Base-by-base conservation (phyloP, 169 alveolate genomes). In the Besnoitia besnoiti region DNA sequence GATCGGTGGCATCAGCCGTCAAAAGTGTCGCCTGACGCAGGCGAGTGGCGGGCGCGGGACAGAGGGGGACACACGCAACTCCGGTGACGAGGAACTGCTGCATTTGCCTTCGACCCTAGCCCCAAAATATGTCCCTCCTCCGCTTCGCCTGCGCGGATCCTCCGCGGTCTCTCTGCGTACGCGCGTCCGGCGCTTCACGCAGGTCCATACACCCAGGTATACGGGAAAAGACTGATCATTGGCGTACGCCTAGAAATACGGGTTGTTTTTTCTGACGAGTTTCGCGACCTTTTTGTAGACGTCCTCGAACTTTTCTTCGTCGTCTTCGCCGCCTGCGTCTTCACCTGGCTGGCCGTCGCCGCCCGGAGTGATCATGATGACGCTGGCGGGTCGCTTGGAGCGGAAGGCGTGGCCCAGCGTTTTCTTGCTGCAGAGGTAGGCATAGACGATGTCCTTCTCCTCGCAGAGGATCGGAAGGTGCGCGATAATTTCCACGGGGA, bases 381-480 rank as follows among this genome's bases (percentile, higher is more conserved):
- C 99, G 50, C 99, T 96, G 42, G 99, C 98, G 30, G 99, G 99
- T 92, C 99, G 95, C 94, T 98, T 98, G 49, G 99, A 97, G 91
- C 97, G 96, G 93, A 99, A 98, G 50, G 99, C 98, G 51, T 96
- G 97, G 62, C 99, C 99, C 80, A 99, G 96, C 16, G 96, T 97
- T 94, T 96, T 96, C 94, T 98, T 98, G 76, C 98, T 95, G 85
- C 98, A 95, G 33, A 99, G 98, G 94, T 98, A 99, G 75, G 98
- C 97, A 94, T 98, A 99, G 27, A 99, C 98, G 50, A 98, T 93
- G 55, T 97, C 96, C 82, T 96, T 94, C 85, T 97, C 98, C 92
- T 98, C 99, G 94, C 99, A 99, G 75, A 98, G 95, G 37, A 98
- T 93, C 49, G 99, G 99, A 33, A 99, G 94, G 93, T 99, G 99